Evolutionary conservation across 495 filamentous ascomycete genomes (phyloP).

Genomic region (Aspergillus avenaceus): DNA sequence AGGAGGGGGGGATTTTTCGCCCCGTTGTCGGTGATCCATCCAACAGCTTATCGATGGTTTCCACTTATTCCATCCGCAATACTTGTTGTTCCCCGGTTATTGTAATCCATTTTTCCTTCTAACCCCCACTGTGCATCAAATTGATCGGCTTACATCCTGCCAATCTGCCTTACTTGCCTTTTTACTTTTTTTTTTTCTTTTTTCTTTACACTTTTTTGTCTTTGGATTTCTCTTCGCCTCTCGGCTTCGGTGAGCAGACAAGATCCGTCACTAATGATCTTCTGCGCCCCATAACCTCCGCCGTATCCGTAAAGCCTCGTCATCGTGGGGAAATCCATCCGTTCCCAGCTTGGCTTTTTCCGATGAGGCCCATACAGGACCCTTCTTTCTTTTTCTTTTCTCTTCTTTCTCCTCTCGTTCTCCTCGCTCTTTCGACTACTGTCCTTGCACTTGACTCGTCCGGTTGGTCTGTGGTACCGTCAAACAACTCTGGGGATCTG

Average conservation of each 20-base stretch:
- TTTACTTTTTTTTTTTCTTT: slow-evolving; percentile 1
- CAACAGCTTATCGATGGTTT: background rate
- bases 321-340: slow-evolving; percentile 24
- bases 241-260: slow-evolving; percentile 6
- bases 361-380: slow-evolving; percentile 16
- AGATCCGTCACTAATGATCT: slow-evolving; percentile 28
- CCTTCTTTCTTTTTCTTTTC: slow-evolving; percentile 18
- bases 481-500: slow-evolving; percentile 31
- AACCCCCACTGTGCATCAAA: background rate
- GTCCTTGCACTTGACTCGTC: slow-evolving; percentile 16
- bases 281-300: slow-evolving; percentile 26
- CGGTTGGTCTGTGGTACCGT: slow-evolving; percentile 26
- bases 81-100: slow-evolving; percentile 5
- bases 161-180: background rate
- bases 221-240: background rate
- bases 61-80: background rate
- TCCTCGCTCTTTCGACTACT: slow-evolving; percentile 14
- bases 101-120: background rate
- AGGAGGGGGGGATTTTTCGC: background rate
- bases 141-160: background rate
- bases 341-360: slow-evolving; percentile 12
- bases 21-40: slow-evolving; percentile 1
- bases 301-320: slow-evolving; percentile 28
- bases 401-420: slow-evolving; percentile 11
- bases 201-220: slow-evolving; percentile 1